These are phyloP conservation scores for Zygosaccharomyces rouxii DNA, from an alignment of 805 yeast genomes.

Conservation along the genomic window DNA sequence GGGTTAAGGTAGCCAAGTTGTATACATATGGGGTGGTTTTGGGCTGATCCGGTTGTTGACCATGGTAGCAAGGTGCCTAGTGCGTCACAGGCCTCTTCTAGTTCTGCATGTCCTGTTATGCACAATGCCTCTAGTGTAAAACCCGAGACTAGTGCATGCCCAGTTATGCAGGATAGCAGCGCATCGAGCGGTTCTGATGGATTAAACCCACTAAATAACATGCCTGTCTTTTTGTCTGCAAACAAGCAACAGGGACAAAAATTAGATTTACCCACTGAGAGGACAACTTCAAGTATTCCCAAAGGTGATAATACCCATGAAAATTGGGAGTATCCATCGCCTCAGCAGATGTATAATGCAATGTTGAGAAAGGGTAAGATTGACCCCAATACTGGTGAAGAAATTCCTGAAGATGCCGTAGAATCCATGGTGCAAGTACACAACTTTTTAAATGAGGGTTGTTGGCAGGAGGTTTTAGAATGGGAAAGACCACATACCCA, in stretches of 20 bases:
- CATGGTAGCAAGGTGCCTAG: background rate
- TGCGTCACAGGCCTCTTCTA: background rate
- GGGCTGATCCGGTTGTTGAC: slow-evolving; percentile 49
- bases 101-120: slow-evolving; percentile 39
- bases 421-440: slow-evolving; percentile 97
- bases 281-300: slow-evolving; percentile 83
- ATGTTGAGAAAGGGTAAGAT: slow-evolving; percentile 89
- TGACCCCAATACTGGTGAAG: slow-evolving; percentile 47
- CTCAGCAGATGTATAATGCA: slow-evolving; percentile 98
- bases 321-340: slow-evolving; percentile 98
- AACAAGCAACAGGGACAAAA: slow-evolving; percentile 76
- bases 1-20: background rate
- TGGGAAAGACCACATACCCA: slow-evolving; percentile 81
- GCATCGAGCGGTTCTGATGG: slow-evolving; percentile 6
- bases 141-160: slow-evolving; percentile 26
- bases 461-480: slow-evolving; percentile 88
- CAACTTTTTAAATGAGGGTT: slow-evolving; percentile 93
- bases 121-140: slow-evolving; percentile 20
- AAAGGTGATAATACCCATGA: slow-evolving; percentile 67
- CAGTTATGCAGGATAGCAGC: slow-evolving; percentile 28
- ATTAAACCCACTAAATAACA: slow-evolving; percentile 80
- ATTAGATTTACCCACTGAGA: slow-evolving; percentile 70
- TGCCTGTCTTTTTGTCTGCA: slow-evolving; percentile 66
- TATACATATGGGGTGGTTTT: slow-evolving; percentile 77
- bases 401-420: slow-evolving; percentile 90